These are phyloP conservation scores for Podospora pseudoanserina DNA, from an alignment of 495 filamentous ascomycete genomes.

Conservation along the genomic window DNA sequence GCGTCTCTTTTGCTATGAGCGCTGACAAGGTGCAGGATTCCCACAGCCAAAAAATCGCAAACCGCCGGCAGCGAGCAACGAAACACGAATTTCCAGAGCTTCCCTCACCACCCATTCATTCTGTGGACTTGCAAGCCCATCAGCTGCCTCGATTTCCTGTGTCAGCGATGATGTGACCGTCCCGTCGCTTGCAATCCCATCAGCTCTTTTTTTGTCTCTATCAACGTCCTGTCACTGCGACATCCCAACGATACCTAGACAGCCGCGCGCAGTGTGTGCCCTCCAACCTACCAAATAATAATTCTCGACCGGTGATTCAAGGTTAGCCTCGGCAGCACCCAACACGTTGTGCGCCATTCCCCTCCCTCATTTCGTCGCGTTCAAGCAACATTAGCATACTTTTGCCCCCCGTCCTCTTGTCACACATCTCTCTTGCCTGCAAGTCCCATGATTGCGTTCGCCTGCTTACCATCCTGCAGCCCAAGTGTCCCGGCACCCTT, in stretches of 20 bases:
- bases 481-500: conserved; percentile 21
- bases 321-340: conserved; percentile 15
- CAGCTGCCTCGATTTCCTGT: conserved; percentile 6
- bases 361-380: background rate
- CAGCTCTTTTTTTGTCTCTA: conserved; percentile 15
- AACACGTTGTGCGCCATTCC: background rate
- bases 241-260: conserved; percentile 1
- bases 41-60: conserved; percentile 4
- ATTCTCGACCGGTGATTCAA: conserved; percentile 16
- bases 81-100: background rate
- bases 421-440: background rate
- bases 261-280: conserved; percentile 16
- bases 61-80: background rate
- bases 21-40: conserved; percentile 1
- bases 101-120: conserved; percentile 4
- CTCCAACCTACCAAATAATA: conserved; percentile 10
- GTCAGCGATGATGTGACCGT: conserved; percentile 37
- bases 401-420: background rate
- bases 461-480: background rate
- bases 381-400: background rate
- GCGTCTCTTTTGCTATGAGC: background rate
- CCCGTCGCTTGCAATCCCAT: conserved; percentile 15
- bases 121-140: conserved; percentile 9
- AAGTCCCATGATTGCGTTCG: background rate
- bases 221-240: conserved; percentile 9